These are phyloP conservation scores for Mycena latifolia DNA, from an alignment of 768 basidiomycete species.

Conservation along the genomic window DNA sequence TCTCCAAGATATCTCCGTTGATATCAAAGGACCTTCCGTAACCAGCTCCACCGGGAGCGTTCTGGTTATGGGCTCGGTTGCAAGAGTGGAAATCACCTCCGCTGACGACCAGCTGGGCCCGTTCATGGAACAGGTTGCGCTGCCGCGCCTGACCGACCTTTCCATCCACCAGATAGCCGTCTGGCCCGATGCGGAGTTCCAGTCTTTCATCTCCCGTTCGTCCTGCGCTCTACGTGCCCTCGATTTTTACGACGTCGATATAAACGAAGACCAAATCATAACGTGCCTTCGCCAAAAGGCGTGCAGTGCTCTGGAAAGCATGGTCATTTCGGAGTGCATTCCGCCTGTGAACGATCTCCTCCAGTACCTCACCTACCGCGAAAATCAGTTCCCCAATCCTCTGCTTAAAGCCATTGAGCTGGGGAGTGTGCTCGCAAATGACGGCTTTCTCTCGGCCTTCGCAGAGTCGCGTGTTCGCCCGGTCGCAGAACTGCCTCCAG, in stretches of 20 bases:
- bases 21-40: slow-evolving; percentile 18
- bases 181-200: slow-evolving; percentile 19
- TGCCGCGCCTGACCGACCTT: slow-evolving; percentile 11
- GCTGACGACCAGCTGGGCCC: slow-evolving; percentile 3
- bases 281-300: slow-evolving; percentile 18
- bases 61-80: slow-evolving; percentile 14
- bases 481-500: not conserved
- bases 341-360: slow-evolving; percentile 3
- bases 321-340: slow-evolving; percentile 1
- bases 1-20: slow-evolving; percentile 17
- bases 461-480: slow-evolving; percentile 20
- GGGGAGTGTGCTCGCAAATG: not conserved
- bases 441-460: slow-evolving; percentile 17
- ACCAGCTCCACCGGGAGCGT: slow-evolving; percentile 5
- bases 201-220: slow-evolving; percentile 27
- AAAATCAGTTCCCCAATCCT: not conserved
- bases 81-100: slow-evolving; percentile 12
- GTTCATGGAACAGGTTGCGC: slow-evolving; percentile 16
- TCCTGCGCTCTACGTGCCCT: slow-evolving; percentile 10
- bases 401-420: slow-evolving; percentile 7
- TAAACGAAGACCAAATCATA: slow-evolving; percentile 18
- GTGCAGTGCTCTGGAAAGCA: not conserved
- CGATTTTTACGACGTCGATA: slow-evolving; percentile 5
- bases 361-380: slow-evolving; percentile 19
- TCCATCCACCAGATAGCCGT: not conserved